Evolutionary conservation across 352 stramenopile species (phyloP), one percentile per base, ranked within the genome.

Genomic region (Phytophthora pinifolia): DNA sequence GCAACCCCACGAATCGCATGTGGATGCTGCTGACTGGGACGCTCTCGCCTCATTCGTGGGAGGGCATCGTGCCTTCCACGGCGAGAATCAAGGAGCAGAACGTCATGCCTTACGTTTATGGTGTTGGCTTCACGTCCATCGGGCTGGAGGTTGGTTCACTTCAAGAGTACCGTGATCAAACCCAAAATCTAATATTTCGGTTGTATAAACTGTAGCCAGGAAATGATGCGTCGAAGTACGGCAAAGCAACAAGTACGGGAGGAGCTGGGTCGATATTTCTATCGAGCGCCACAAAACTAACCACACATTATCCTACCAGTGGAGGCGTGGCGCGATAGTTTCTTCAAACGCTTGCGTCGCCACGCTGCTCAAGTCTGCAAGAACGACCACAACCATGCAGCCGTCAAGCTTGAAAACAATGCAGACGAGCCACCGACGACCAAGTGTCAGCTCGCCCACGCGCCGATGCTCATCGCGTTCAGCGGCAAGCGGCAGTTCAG

Each of bases 1-100:
- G 82, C 55, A 96, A 96, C 46, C 88, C 88, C 9, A 93, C 62
- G 17, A 96, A 96, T 58, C 83, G 84, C 27, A 92, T 96, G 76
- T 96, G 88, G 88, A 88, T 78, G 42, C 54, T 96, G 39, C 59
- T 96, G 13, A 87, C 79, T 20, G 88, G 88, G 8, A 77, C 59
- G 1, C 67, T 92, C 15, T 48, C 76, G 5, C 62, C 76, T 32
- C 59, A 74, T 3, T 68, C 67, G 7, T 94, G 83, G 79, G 22
- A 65, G 12, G 86, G 83, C 1, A 75, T 96, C 9, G 20, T 96
- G 9, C 80, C 82, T 6, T 45, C 59, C 2, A 75, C 66, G 10
- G 69, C 74, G n/a, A 71, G 50, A 7, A 86, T 96, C 30, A 48
- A 35, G 0, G 74, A 86, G 41, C 86, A 96, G 53, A 96, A 96